Percentiles rank a stretch among this genome's conserved stretches.
Evolutionary conservation across 768 basidiomycete genomes (phyloP).

Genomic region (Boletus sp.): DNA sequence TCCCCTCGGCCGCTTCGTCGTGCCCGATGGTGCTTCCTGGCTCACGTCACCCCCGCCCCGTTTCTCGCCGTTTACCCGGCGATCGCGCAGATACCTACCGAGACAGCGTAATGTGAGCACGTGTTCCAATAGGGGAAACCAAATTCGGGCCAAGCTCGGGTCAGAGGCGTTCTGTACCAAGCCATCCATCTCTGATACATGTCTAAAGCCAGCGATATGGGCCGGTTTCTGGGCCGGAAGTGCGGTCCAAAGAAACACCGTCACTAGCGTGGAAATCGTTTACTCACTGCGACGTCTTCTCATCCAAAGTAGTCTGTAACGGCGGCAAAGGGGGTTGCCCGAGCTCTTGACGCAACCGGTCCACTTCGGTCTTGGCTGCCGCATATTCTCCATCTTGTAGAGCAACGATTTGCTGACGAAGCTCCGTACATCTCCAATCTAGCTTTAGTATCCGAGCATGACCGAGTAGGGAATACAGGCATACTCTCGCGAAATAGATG

Average conservation of each 20-base stretch:
- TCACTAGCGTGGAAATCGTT: constrained; percentile 11
- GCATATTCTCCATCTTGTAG: constrained; percentile 79
- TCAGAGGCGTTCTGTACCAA: neutral
- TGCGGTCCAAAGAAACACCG: constrained; percentile 3
- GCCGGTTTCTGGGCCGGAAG: constrained; percentile 3
- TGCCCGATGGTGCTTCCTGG: constrained; percentile 29
- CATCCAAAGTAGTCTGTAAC: constrained; percentile 71
- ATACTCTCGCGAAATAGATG: constrained; percentile 68
- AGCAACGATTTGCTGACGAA: constrained; percentile 61
- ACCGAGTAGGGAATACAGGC: constrained; percentile 20
- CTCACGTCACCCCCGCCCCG: constrained; percentile 26
- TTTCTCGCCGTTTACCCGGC: constrained; percentile 52
- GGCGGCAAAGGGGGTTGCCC: constrained; percentile 73
- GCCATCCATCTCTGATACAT: neutral
- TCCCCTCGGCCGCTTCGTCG: constrained; percentile 57
- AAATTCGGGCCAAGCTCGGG: neutral
- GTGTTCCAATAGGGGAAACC: constrained; percentile 5
- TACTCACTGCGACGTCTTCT: constrained; percentile 55
- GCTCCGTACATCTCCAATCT: constrained; percentile 55
- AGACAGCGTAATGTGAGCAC: constrained; percentile 12
- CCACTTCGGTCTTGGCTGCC: constrained; percentile 72
- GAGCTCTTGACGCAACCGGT: constrained; percentile 69
- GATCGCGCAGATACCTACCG: constrained; percentile 60
- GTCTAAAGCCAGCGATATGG: constrained; percentile 2
- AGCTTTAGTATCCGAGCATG: constrained; percentile 6